Conservation (phyloP, 2,329 filamentous ascomycete species). For the Aspergillus persii region DNA sequence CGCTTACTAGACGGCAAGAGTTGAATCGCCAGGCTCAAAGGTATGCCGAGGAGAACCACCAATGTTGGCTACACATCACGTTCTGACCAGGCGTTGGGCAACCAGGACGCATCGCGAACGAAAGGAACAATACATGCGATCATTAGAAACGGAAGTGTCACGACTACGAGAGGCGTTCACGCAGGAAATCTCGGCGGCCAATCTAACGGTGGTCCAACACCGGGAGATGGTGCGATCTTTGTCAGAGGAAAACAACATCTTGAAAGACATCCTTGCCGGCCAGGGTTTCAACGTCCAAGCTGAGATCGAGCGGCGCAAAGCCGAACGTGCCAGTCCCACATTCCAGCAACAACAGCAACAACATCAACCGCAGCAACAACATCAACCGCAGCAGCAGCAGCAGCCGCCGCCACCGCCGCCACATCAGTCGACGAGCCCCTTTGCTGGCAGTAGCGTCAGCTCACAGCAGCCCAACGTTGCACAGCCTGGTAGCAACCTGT, state of each 20-base stretch:
- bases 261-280: constrained; percentile 61
- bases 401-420: no score
- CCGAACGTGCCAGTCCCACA: constrained; percentile 26
- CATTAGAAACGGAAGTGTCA: constrained; percentile 85
- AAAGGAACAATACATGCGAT: constrained; percentile 94
- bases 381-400: no score
- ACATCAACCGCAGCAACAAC: background rate
- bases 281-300: constrained; percentile 60
- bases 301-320: constrained; percentile 41
- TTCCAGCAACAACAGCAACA: constrained; percentile 14
- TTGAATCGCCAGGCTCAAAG: constrained; percentile 93
- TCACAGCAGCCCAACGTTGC: constrained; percentile 30
- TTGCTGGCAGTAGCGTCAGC: constrained; percentile 38
- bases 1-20: constrained; percentile 86
- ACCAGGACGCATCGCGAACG: constrained; percentile 88
- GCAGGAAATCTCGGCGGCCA: constrained; percentile 63
- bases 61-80: background rate
- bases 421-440: constrained; percentile 33
- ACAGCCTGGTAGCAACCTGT: constrained; percentile 22
- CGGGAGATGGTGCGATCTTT: constrained; percentile 72
- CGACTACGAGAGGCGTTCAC: constrained; percentile 73
- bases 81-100: constrained; percentile 7
- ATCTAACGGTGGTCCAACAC: constrained; percentile 55
- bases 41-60: constrained; percentile 48
- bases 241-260: constrained; percentile 73